Evolutionary conservation across 306 rosid species (phyloP), one percentile per base, ranked within the genome.

Genomic region (Senna tora): DNA sequence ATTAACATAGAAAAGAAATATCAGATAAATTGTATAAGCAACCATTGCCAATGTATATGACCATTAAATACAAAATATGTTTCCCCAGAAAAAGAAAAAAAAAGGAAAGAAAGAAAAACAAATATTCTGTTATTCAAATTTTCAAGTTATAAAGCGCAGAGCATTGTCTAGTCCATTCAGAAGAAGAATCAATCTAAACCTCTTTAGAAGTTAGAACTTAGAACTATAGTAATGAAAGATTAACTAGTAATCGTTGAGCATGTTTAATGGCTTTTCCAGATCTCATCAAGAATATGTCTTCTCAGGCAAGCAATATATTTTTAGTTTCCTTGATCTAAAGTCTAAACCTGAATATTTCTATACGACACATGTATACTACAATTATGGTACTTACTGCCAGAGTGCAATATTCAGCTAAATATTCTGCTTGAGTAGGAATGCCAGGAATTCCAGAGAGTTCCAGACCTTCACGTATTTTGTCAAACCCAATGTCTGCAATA

Each of bases 321-420:
- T 46, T 22, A 46, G 14, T 71, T 22, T 59, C 61, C 70, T 57
- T 50, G 28, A 60, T 58, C 17, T 51, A 4, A 33, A 33, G 6
- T 2, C 38, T 6, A 43, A 47, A n/a, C 42, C 76, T 28, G 15
- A 49, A 50, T 39, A 71, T 34, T 11, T 11, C 36, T 20, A 69
- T 45, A 63, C 56, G 71, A 55, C 54, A 73, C 33, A 21, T 62
- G 6, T 11, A 50, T 34, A 36, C 30, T 17, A 22, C 25, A 60
- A 61, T 58, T 38, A 53, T 32, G 61, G 45, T 20, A 88, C 96
- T 87, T 91, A 94, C 99, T 46, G 90, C 41, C 3, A 75, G 21
- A 68, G 87, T 86, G 79, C 97, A 94, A 85, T 94, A 94, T 69
- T 83, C 87, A 46, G 95, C 97, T 87, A 94, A 77, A 82, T 79